Conservation (phyloP, 352 stramenopile species). For the Phytopythium delawarense region DNA sequence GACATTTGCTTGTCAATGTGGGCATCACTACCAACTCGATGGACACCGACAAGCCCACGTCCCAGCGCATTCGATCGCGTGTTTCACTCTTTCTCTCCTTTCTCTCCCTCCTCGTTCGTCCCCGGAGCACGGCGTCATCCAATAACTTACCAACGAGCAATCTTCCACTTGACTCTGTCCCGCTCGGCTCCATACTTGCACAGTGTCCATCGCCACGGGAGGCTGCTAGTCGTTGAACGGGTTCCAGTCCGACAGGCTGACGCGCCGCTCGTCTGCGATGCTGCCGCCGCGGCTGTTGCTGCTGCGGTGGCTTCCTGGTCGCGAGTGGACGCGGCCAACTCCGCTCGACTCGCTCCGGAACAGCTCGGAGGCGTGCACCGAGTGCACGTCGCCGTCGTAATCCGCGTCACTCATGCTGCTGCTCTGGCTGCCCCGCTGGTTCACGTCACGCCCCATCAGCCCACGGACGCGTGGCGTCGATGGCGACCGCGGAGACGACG, state of each 20-base stretch:
- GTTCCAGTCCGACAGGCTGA: slow-evolving; percentile 20
- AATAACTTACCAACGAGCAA: slow-evolving; percentile 50
- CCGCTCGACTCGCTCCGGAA: slow-evolving; percentile 18
- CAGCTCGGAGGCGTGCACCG: slow-evolving; percentile 27
- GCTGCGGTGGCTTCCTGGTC: slow-evolving; percentile 5
- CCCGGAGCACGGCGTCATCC: slow-evolving; percentile 13
- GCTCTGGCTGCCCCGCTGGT: slow-evolving; percentile 7
- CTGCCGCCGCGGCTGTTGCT: not conserved
- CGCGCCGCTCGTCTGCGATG: not conserved
- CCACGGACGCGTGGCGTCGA: not conserved
- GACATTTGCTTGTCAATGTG: not conserved
- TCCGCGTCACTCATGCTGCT: slow-evolving; percentile 21
- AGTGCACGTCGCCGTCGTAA: slow-evolving; percentile 22
- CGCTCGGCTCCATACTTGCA: not conserved
- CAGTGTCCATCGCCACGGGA: not conserved
- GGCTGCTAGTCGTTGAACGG: slow-evolving; percentile 20
- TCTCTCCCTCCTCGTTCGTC: not conserved
- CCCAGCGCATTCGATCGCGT: not conserved
- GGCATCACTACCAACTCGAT: not conserved
- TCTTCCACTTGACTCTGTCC: slow-evolving; percentile 11
- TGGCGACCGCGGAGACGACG: slow-evolving; percentile 3
- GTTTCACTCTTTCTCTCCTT: not conserved
- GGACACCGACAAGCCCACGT: not conserved
- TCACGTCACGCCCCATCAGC: not conserved
- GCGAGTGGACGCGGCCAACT: not conserved